Base-by-base conservation (phyloP, 257 asterid genomes). In the Primulina tabacum region DNA sequence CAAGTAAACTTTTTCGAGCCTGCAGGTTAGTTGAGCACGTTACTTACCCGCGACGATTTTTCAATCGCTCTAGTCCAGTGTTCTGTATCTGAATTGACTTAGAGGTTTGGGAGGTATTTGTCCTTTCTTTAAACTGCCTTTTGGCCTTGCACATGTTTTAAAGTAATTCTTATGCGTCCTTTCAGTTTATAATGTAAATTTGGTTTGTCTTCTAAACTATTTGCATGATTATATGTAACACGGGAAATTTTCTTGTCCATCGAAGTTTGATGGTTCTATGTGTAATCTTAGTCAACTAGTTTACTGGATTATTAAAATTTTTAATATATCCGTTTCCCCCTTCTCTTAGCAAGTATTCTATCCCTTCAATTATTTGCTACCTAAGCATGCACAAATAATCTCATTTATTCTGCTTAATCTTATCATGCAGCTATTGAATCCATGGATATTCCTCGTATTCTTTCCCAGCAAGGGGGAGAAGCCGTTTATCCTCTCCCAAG, bases 401-500 rank as follows among this genome's bases (percentile, higher is more conserved):
- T 73, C 70, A 77, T 67, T 65, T 68, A 70, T 62, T 66, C 53
- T 79, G 67, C 53, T 77, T 50, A 30, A 43, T 70, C 65, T 58
- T 73, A 47, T 77, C 72, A 53, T 79, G 85, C 89, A 94, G 99
- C 95, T 69, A 83, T 94, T 76, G 99, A 91, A 76, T 85, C 97
- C 38, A 89, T 94, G 50, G 99, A 94, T 77, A 89, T 94, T 71
- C 99, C 97, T 67, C 89, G 96, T 74, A 88, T 94, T 83, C 86
- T 94, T 35, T 89, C 99, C 76, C 99, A 94, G 86, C 97, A 92
- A 91, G 97, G 99, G 29, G 99, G 99, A 72, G 99, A 91, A 83
- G 82, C 99, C 74, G 96, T 94, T 75, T 92, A 94, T 73, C 97
- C 99, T 38, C 92, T 94, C 64, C 97, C 99, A 60, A 88, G 95